Evolutionary conservation across 306 rosid genomes (phyloP).

Genomic region (Ochetophila trinervis): DNA sequence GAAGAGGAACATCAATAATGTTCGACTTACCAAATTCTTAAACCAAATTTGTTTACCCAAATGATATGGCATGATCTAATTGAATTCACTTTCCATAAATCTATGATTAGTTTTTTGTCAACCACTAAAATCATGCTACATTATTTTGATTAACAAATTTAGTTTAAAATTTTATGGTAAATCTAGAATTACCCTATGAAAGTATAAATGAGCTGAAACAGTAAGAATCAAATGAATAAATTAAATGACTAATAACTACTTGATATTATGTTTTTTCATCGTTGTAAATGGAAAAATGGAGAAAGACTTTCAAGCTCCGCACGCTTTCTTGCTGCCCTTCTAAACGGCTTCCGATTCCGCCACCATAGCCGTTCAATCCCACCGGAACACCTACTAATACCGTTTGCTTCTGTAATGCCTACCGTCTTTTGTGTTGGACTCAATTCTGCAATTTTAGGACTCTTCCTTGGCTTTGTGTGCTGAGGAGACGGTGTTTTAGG

Average conservation of each 20-base stretch:
- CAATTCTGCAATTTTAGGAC: slow-evolving; percentile 37
- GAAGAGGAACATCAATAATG: too few species aligned
- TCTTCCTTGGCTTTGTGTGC: slow-evolving; percentile 56
- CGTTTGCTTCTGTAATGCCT: slow-evolving; percentile 30
- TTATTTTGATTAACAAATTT: too few species aligned
- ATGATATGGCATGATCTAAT: too few species aligned
- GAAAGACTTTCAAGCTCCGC: slow-evolving; percentile 57
- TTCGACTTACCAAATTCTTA: too few species aligned
- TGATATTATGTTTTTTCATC: slow-evolving; percentile 22
- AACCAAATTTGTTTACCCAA: too few species aligned
- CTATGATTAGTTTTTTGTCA: too few species aligned
- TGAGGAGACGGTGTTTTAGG: slow-evolving; percentile 86
- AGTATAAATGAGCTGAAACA: slow-evolving; percentile 30
- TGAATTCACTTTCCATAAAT: too few species aligned
- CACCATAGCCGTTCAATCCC: slow-evolving; percentile 72
- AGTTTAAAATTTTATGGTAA: too few species aligned
- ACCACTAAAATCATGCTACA: too few species aligned
- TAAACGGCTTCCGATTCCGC: slow-evolving; percentile 79
- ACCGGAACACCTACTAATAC: slow-evolving; percentile 32
- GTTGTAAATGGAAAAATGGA: slow-evolving; percentile 42
- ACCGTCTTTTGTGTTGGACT: slow-evolving; percentile 21
- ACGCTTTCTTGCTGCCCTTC: slow-evolving; percentile 76
- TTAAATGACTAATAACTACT: slow-evolving; percentile 48
- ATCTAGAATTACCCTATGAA: too few species aligned
- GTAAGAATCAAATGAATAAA: slow-evolving; percentile 68